phyloP scores from a whole-genome alignment of 2,329 filamentous ascomycete genomes.

The Orbilia quercus region DNA sequence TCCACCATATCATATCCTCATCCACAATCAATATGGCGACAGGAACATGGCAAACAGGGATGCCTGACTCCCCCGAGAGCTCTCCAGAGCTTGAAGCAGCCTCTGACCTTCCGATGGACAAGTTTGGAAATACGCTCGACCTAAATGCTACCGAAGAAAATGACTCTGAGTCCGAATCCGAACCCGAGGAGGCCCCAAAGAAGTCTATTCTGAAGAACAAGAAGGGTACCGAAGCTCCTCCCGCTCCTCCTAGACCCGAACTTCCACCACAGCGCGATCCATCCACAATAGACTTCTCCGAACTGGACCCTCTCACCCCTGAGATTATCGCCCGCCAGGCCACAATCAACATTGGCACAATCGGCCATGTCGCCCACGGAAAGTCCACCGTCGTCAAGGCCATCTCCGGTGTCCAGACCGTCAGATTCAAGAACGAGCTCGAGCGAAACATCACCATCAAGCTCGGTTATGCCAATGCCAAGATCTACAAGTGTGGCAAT shows the following conservation, averaged over 20 bases:
- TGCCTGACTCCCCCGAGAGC: constrained; percentile 67
- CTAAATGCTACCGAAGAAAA: constrained; percentile 64
- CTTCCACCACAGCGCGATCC: constrained; percentile 94
- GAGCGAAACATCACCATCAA: constrained; percentile 99
- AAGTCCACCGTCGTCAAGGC: constrained; percentile 99
- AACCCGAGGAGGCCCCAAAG: constrained; percentile 71
- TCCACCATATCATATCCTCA: constrained; percentile 16
- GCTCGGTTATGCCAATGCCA: constrained; percentile 98
- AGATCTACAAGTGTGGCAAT: constrained; percentile 99
- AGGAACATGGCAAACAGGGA: constrained; percentile 56
- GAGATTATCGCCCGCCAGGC: constrained; percentile 98
- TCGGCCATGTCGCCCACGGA: constrained; percentile 98
- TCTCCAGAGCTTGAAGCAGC: constrained; percentile 67
- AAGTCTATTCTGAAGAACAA: constrained; percentile 87
- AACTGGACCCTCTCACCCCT: constrained; percentile 84
- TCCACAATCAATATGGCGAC: constrained; percentile 31
- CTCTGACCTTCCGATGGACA: constrained; percentile 66
- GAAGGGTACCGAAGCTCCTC: constrained; percentile 71
- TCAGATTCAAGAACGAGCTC: constrained; percentile 99
- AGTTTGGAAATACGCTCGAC: constrained; percentile 73
- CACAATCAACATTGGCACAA: constrained; percentile 98
- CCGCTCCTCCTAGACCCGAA: constrained; percentile 67
- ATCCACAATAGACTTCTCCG: constrained; percentile 83
- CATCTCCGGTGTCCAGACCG: constrained; percentile 98
- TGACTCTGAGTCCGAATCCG: constrained; percentile 67